Conservation (phyloP, 805 yeast genomes). For the Pichia kluyveri region DNA sequence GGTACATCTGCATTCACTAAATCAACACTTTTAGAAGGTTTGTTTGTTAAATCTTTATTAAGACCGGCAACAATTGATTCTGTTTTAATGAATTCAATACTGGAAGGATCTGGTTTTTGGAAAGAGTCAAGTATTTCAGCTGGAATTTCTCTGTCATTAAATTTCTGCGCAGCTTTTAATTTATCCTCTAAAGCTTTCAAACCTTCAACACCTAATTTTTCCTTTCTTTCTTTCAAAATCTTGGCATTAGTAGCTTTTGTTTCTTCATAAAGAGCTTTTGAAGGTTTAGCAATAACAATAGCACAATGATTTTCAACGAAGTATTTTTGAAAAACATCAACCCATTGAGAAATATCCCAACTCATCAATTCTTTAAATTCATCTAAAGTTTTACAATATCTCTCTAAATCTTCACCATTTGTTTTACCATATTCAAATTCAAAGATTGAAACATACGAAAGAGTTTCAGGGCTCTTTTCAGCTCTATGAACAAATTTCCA, state of each 20-base stretch:
- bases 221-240: slow-evolving; percentile 39
- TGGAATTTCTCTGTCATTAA: slow-evolving; percentile 75
- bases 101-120: slow-evolving; percentile 64
- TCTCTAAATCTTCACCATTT: slow-evolving; percentile 48
- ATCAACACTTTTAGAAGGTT: slow-evolving; percentile 15
- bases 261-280: slow-evolving; percentile 43
- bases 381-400: slow-evolving; percentile 43
- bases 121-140: slow-evolving; percentile 50
- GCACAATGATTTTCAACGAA: slow-evolving; percentile 57
- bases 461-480: slow-evolving; percentile 52
- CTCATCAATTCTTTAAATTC: slow-evolving; percentile 49
- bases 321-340: slow-evolving; percentile 38
- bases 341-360: slow-evolving; percentile 71
- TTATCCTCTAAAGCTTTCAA: slow-evolving; percentile 39
- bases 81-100: slow-evolving; percentile 64
- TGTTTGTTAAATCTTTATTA: slow-evolving; percentile 26
- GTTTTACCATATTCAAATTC: slow-evolving; percentile 74
- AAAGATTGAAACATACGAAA: slow-evolving; percentile 59
- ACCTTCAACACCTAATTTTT: slow-evolving; percentile 50
- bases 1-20: slow-evolving; percentile 27
- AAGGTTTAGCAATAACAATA: slow-evolving; percentile 66
- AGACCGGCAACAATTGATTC: slow-evolving; percentile 52
- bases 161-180: slow-evolving; percentile 52
- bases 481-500: slow-evolving; percentile 51
- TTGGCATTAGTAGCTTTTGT: slow-evolving; percentile 43